Percentiles rank a stretch among this genome's conserved stretches.
Evolutionary conservation across 2,329 filamentous ascomycete genomes (phyloP).

Genomic region (Pyrenochaeta sp.): DNA sequence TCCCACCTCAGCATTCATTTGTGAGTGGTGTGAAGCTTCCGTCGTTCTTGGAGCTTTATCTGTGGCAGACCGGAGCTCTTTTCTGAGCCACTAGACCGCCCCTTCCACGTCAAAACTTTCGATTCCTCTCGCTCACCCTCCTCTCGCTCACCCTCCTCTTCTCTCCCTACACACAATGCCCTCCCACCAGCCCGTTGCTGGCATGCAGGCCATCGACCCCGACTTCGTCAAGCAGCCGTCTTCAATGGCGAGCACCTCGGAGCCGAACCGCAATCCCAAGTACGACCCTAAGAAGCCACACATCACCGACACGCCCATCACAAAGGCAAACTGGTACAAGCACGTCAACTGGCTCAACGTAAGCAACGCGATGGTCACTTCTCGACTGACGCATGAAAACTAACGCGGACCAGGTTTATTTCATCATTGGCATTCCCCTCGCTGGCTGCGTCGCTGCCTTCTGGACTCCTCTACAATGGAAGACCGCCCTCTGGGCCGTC

Average conservation of each 20-base stretch:
- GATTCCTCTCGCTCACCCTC: slow-evolving; percentile 22
- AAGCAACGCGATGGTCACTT: slow-evolving; percentile 42
- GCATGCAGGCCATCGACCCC: slow-evolving; percentile 58
- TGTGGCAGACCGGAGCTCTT: slow-evolving; percentile 26
- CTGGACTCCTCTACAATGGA: slow-evolving; percentile 77
- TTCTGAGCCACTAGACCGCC: slow-evolving; percentile 23
- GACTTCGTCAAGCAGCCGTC: slow-evolving; percentile 56
- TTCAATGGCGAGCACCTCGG: slow-evolving; percentile 57
- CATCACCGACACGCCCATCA: slow-evolving; percentile 84
- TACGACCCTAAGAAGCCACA: slow-evolving; percentile 77
- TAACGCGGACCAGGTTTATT: slow-evolving; percentile 77
- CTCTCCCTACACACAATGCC: slow-evolving; percentile 51
- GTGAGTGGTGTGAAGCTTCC: slow-evolving; percentile 30
- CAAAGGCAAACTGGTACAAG: slow-evolving; percentile 84
- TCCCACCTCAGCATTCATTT: slow-evolving; percentile 27
- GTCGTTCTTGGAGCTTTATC: slow-evolving; percentile 27
- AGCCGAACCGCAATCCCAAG: slow-evolving; percentile 60
- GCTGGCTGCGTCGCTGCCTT: slow-evolving; percentile 77
- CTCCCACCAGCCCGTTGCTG: slow-evolving; percentile 59
- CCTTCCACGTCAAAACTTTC: slow-evolving; percentile 7
- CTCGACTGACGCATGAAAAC: too few relatives aligned
- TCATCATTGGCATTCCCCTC: slow-evolving; percentile 81
- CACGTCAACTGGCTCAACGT: slow-evolving; percentile 96
- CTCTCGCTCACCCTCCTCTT: slow-evolving; percentile 22
- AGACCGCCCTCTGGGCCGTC: slow-evolving; percentile 78